Percentiles rank a stretch among this genome's conserved stretches.
Conservation (phyloP, 1,139 yeast species). For the Hemisphaericaspora subhashii region DNA sequence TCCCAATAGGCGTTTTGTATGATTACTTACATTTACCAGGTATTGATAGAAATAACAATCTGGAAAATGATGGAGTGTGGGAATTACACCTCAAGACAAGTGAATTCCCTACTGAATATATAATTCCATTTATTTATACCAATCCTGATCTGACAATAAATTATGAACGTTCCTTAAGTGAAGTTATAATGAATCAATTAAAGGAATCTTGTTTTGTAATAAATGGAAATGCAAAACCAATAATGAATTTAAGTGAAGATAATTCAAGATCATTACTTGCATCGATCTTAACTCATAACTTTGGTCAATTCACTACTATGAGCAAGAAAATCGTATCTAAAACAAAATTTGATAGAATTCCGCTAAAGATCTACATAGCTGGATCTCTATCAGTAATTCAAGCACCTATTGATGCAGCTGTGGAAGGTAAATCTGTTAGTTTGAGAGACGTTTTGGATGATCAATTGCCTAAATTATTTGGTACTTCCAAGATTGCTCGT, state of each 20-base stretch:
- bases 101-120: constrained; percentile 49
- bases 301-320: constrained; percentile 22
- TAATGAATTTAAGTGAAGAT: constrained; percentile 69
- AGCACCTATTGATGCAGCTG: constrained; percentile 40
- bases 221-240: constrained; percentile 70
- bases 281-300: constrained; percentile 41
- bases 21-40: constrained; percentile 46
- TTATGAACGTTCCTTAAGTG: constrained; percentile 36
- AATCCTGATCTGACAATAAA: constrained; percentile 16
- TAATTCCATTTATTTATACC: constrained; percentile 48
- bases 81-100: constrained; percentile 41
- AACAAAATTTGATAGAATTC: constrained; percentile 43
- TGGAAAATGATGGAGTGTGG: constrained; percentile 38
- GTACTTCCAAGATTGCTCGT: constrained; percentile 32
- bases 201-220: constrained; percentile 77
- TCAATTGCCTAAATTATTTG: constrained; percentile 46
- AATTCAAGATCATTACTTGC: constrained; percentile 60
- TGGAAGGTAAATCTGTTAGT: constrained; percentile 21
- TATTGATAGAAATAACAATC: constrained; percentile 1
- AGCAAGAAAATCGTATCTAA: constrained; percentile 37
- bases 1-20: constrained; percentile 72
- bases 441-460: constrained; percentile 43
- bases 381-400: constrained; percentile 48
- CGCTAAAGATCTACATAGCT: constrained; percentile 59
- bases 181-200: constrained; percentile 69